Conservation (phyloP, 345 rosid genomes). For the Eucalyptus rudis region DNA sequence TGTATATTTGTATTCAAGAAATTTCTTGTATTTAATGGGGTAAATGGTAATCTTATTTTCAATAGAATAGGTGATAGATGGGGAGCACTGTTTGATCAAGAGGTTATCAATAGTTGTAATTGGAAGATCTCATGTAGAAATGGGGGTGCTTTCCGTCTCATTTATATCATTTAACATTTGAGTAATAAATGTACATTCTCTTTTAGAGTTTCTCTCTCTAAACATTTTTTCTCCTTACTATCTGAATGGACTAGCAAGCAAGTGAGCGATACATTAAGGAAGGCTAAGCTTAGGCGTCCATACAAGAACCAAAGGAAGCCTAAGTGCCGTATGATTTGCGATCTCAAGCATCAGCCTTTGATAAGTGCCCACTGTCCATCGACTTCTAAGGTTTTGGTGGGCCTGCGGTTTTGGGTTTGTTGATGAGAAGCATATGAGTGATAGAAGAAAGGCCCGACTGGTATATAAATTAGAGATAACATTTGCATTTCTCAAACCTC, state of each 20-base stretch:
- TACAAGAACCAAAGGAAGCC: neutral
- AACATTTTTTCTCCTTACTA: no score
- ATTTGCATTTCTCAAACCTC: neutral
- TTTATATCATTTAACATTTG: no score
- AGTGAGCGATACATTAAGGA: neutral
- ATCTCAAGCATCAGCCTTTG: neutral
- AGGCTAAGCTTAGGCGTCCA: neutral
- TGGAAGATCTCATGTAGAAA: neutral
- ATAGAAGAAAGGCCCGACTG: neutral
- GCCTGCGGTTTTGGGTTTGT: neutral
- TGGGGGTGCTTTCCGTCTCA: neutral
- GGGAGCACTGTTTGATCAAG: neutral
- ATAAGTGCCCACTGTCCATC: neutral
- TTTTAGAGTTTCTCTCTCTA: no score
- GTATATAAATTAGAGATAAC: neutral
- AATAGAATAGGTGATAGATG: no score
- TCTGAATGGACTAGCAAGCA: neutral
- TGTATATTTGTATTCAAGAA: no score
- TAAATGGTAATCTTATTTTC: neutral
- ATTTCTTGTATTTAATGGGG: neutral
- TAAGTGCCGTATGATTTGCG: neutral
- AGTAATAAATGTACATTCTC: neutral
- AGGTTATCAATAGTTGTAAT: neutral
- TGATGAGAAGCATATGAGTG: neutral
- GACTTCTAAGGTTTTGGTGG: neutral